These are phyloP conservation scores for Candida montana DNA, from an alignment of 805 yeast species.

Conservation along the genomic window DNA sequence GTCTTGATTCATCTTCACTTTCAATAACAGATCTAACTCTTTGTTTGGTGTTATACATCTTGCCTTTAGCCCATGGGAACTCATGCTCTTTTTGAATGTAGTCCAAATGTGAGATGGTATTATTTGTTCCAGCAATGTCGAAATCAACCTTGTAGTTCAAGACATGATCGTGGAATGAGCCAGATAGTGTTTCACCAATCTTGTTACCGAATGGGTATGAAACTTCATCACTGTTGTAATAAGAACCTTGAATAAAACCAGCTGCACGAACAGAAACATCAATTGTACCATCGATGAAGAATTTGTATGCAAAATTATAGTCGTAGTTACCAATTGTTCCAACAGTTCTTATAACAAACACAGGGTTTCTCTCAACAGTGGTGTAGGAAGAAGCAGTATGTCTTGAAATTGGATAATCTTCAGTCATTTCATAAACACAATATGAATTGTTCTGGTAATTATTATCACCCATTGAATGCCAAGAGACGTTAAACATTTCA, in stretches of 20 bases:
- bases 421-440: conserved; percentile 22
- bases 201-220: conserved; percentile 20
- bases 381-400: conserved; percentile 17
- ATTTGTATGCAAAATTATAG: conserved; percentile 23
- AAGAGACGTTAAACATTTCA: conserved; percentile 24
- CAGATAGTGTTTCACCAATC: conserved; percentile 21
- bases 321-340: conserved; percentile 25
- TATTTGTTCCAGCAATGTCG: conserved; percentile 25
- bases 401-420: conserved; percentile 23
- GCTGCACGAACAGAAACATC: conserved; percentile 27
- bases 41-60: conserved; percentile 16
- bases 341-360: conserved; percentile 22
- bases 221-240: conserved; percentile 18
- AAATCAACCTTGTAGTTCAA: conserved; percentile 25
- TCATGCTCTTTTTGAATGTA: conserved; percentile 14
- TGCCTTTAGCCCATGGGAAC: conserved; percentile 26
- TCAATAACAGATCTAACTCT: conserved; percentile 13
- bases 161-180: conserved; percentile 29
- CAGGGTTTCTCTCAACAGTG: conserved; percentile 22
- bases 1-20: conserved; percentile 15
- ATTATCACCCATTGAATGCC: conserved; percentile 23
- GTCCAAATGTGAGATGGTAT: conserved; percentile 15
- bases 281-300: conserved; percentile 24
- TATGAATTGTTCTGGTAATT: conserved; percentile 23
- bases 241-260: conserved; percentile 27